Evolutionary conservation across 2,329 filamentous ascomycete genomes (phyloP), one percentile per base, ranked within the genome.

Genomic region (Aspergillus sp.): DNA sequence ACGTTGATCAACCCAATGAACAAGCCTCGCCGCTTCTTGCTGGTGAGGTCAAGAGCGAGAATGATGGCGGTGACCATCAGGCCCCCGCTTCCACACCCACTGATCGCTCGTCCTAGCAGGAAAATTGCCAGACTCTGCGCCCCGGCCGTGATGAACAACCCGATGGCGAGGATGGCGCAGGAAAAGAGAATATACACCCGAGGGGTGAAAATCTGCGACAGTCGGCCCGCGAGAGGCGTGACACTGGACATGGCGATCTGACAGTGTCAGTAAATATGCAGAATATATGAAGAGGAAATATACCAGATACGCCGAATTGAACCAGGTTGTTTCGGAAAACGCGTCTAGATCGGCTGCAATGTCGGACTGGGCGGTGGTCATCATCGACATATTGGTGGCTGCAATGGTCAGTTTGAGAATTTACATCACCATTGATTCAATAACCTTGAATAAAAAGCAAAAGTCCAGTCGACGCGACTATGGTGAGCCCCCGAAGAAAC

Each of bases 311-410:
- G 87, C 79, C 29, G 88, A 89, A 6, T 88, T 91, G 67, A 94
- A 91, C 89, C 89, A 95, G 69, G 84, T 88, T 32, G 85, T 85
- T 50, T 84, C 76, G 51, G 86, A 84, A 63, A 90, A 91, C 1
- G 88, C 83, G 70, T 89, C 79, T 2, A 95, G 77, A 58, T 93
- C 89, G 6, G 80, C 81, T 2, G 89, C 89, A 58, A 95, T 89
- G 46, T 79, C 78, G 6, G 86, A 89, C 71, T 94, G 90, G 1
- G 88, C 88, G 51, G 91, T 92, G 5, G 88, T 89, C 66, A 95
- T 86, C 60, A 90, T 85, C 11, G 86, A 89, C 72, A 92, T 89
- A 64, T 94, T 94, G 56, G 82, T 79, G 14, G 80, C 79, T 80
- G 41, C 40, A 29, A 46, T 34, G 13, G 17, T 50, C 31, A 17